Evolutionary conservation across 2,329 filamentous ascomycete genomes (phyloP).

Genomic region (Fusarium sulawesiense): DNA sequence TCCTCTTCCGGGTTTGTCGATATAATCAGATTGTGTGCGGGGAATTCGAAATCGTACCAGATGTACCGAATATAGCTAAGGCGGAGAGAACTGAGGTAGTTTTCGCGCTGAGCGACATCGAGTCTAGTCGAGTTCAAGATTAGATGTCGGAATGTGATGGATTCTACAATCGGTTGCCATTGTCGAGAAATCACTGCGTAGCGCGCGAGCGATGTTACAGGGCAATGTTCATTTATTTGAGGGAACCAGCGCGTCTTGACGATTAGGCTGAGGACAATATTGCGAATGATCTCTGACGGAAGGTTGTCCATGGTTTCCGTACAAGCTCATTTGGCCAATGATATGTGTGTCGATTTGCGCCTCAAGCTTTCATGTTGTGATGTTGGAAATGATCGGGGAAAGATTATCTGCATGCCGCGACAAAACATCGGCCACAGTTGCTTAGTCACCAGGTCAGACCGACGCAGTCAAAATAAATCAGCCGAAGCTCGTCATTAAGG

Average conservation of each 20-base stretch:
- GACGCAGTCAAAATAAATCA: background rate
- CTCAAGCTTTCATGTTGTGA: background rate
- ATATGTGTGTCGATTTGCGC: background rate
- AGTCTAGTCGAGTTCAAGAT: background rate
- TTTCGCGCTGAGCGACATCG: background rate
- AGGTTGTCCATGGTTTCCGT: background rate
- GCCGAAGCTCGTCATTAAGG: background rate
- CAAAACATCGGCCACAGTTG: background rate
- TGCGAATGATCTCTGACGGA: slow-evolving; percentile 4
- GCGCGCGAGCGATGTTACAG: background rate
- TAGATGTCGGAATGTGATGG: slow-evolving; percentile 1
- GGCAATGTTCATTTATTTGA: background rate
- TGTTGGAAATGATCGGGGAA: background rate
- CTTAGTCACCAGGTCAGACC: background rate
- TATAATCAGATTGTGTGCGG: slow-evolving; percentile 3
- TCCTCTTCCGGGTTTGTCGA: slow-evolving; percentile 3
- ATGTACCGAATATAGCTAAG: slow-evolving; percentile 9
- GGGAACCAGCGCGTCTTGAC: background rate
- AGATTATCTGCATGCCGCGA: background rate
- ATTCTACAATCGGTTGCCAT: slow-evolving; percentile 3
- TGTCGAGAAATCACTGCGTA: slow-evolving; percentile 5
- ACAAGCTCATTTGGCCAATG: background rate
- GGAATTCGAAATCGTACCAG: slow-evolving; percentile 15
- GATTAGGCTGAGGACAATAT: background rate
- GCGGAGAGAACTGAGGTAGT: background rate